Evolutionary conservation across 768 basidiomycete genomes (phyloP), one percentile per base, ranked within the genome.

Genomic region (Arthromyces matolae): DNA sequence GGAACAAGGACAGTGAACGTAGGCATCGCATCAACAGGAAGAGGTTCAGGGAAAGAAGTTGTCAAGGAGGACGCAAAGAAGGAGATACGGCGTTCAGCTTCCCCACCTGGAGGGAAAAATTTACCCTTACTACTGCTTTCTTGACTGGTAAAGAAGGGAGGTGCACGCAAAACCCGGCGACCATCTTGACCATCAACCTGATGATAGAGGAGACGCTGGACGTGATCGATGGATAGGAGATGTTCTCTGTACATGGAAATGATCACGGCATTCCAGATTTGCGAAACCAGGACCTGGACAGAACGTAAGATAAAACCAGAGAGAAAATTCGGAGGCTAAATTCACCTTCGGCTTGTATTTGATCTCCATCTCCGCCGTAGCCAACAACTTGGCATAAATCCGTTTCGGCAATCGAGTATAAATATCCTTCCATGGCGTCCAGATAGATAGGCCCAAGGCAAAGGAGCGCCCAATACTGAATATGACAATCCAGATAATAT

Each of bases 221-320:
- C 96, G 60, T 99, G 93, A 58, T 97, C 93, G 60, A 99, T 99
- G 53, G 93, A 95, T 31, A 99, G 76, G 40, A 99, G 75, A 70
- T 99, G 96, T 61, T 99, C 96, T 59, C 96, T 86, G 68, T 99
- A 99, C 96, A 99, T 99, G 46, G 95, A 98, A 53, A 99, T 99
- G 67, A 99, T 95, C 69, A 98, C 78, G 36, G 96, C 96, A 66
- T 99, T 99, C 96, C 96, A 99, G 24, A 99, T 86, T 71, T 99
- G 96, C 16, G 94, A 97, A 32, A 99, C 96, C 24, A 99, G 80
- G 45, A 99, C 86, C 80, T 83, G 44, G 20, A 10, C 9, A 48
- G 33, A 14, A 55, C 18, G 38, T 19, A 48, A 9, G 6, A 14
- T 4, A 8, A 14, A 12, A 40, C 33, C 28, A 44, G 10, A 19